Evolutionary conservation across 192 early-diverging fungal species (phyloP), one percentile per base, ranked within the genome.

Genomic region (Coemansia sp.): DNA sequence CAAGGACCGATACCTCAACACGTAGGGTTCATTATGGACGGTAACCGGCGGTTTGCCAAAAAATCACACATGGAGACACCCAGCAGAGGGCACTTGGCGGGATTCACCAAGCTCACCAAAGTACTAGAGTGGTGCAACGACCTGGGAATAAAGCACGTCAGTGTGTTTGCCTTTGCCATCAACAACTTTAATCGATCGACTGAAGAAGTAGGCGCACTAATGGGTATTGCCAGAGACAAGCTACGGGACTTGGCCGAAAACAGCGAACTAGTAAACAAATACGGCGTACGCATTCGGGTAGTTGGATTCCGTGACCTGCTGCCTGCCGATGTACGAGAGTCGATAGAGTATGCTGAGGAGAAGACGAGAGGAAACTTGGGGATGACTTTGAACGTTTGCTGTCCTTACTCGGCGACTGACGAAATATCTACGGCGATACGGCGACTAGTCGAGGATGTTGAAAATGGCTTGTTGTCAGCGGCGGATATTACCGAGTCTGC

Each of bases 11-110:
- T 99, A 13, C 98, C 98, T 4, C 77, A 86, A 29, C 98, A 99
- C 76, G 86, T 98, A 16, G 96, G 91, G 3, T 96, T 99, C 74
- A 93, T 99, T 51, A 95, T 99, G 92, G 98, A 99, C 75, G 98
- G 98, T 9, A 99, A 99, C 84, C 85, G 98, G 40, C 89, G 98
- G 33, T 99, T 88, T 76, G 97, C 95, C 31, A 88, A 85, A 44
- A 90, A 89, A 57, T 76, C 79, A 3, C 55, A 76, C 6, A 81
- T 87, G 41, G 79, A 86, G 34, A 84, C 87, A 20, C 75, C 85
- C 27, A 77, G 75, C 20, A 59, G 84, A 7, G 98, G 96, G 9
- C 96, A 99, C 75, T 85, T 89, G 24, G 86, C 86, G 18, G 98
- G 98, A 9, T 94, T 92, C 64, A 77, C 87, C 47, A 88, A 88